phyloP scores from a whole-genome alignment of 2,329 filamentous ascomycete genomes.

The Exophiala sp. region DNA sequence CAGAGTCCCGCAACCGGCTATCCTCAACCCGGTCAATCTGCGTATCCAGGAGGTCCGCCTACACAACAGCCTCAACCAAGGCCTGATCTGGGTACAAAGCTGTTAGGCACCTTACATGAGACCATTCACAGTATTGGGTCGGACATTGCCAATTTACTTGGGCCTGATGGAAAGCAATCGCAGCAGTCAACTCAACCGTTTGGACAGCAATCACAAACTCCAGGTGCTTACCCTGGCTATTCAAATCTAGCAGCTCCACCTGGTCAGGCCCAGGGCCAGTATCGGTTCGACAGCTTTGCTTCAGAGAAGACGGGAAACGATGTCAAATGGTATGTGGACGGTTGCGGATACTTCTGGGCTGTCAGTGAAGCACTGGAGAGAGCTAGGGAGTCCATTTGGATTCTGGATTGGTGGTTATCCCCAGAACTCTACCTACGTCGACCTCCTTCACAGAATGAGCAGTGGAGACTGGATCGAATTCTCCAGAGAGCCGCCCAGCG shows the following conservation, averaged over 20 bases:
- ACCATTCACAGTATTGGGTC: conserved; percentile 44
- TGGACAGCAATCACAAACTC: conserved; percentile 12
- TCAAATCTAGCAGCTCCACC: conserved; percentile 7
- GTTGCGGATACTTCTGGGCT: conserved; percentile 76
- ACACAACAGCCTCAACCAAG: conserved; percentile 17
- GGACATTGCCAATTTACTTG: conserved; percentile 42
- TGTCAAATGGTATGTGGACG: conserved; percentile 80
- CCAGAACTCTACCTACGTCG: conserved; percentile 78
- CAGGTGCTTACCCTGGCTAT: conserved; percentile 11
- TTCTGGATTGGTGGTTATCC: conserved; percentile 80
- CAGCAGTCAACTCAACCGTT: conserved; percentile 24
- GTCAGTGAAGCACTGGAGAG: conserved; percentile 70
- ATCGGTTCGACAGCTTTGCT: conserved; percentile 58
- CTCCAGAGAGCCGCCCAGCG: conserved; percentile 74
- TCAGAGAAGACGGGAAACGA: conserved; percentile 62
- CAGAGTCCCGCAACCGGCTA: conserved; percentile 3
- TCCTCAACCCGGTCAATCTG: conserved; percentile 13
- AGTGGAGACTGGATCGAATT: conserved; percentile 78
- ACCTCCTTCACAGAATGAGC: conserved; percentile 72
- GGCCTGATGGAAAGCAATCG: conserved; percentile 30
- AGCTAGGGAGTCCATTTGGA: conserved; percentile 69
- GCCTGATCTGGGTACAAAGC: conserved; percentile 32
- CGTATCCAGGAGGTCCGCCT: conserved; percentile 26
- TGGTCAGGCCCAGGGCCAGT: conserved; percentile 21
- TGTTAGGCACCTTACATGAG: conserved; percentile 48